These are phyloP conservation scores for Ascosphaera pollenicola DNA, from an alignment of 2,329 filamentous ascomycete species.

Conservation along the genomic window DNA sequence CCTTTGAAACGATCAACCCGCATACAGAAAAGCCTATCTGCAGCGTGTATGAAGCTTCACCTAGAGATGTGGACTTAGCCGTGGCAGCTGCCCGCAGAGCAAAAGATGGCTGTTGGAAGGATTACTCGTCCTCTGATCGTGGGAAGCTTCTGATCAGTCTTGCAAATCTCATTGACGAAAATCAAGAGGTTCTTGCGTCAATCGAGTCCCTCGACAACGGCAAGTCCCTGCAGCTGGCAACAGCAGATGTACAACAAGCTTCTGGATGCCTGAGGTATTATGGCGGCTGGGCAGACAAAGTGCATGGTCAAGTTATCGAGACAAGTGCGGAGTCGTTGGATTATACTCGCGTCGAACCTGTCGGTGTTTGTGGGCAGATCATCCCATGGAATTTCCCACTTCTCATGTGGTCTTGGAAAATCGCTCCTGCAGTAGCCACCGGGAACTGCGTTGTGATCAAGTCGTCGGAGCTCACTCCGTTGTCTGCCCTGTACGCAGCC, in stretches of 20 bases:
- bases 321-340: slow-evolving; percentile 59
- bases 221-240: slow-evolving; percentile 24
- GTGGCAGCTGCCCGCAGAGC: slow-evolving; percentile 70
- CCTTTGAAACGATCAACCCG: slow-evolving; percentile 83
- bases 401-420: slow-evolving; percentile 30
- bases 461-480: slow-evolving; percentile 77
- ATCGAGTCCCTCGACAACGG: slow-evolving; percentile 53
- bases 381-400: slow-evolving; percentile 45
- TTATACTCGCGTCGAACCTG: slow-evolving; percentile 48
- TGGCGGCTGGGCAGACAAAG: slow-evolving; percentile 88
- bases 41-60: slow-evolving; percentile 63
- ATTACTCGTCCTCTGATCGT: slow-evolving; percentile 47
- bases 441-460: slow-evolving; percentile 90
- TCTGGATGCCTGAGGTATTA: slow-evolving; percentile 71
- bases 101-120: slow-evolving; percentile 51
- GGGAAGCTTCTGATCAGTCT: slow-evolving; percentile 51
- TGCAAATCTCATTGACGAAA: slow-evolving; percentile 59
- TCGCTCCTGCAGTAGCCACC: slow-evolving; percentile 49
- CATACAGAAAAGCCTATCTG: slow-evolving; percentile 64
- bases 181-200: slow-evolving; percentile 51
- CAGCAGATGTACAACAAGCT: slow-evolving; percentile 51
- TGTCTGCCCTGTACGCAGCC: slow-evolving; percentile 68
- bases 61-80: slow-evolving; percentile 56
- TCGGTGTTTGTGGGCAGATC: slow-evolving; percentile 45
- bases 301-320: slow-evolving; percentile 70